A percentile compares a stretch with the other conserved stretches of the same genome.
These are phyloP conservation scores for Seiridium unicorne DNA, from an alignment of 2,329 filamentous ascomycete genomes.

Conservation along the genomic window DNA sequence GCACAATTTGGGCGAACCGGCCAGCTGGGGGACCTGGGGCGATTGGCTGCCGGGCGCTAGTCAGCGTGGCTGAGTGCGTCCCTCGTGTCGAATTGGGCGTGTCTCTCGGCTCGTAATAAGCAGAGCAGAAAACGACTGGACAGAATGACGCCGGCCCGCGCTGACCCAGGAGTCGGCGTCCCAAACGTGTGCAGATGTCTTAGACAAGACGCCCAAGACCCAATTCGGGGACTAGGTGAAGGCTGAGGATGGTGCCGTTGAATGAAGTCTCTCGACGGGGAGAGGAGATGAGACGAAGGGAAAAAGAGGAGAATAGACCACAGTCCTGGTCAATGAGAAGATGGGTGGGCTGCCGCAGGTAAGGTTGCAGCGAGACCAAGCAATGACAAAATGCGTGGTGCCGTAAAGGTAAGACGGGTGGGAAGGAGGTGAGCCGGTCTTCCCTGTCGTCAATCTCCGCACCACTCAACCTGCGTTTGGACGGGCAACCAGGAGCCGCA, in stretches of 20 bases:
- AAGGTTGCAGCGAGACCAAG: not conserved
- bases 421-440: not conserved
- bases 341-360: not conserved
- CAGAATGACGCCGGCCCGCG: constrained; percentile 2
- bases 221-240: not conserved
- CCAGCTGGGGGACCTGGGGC: not conserved
- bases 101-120: constrained; percentile 7
- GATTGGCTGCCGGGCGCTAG: constrained; percentile 8
- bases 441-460: constrained; percentile 7
- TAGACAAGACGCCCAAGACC: not conserved
- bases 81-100: constrained; percentile 9
- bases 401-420: not conserved
- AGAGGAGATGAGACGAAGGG: not conserved
- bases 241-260: not conserved
- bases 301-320: constrained; percentile 3
- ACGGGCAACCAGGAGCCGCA: not conserved
- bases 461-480: not conserved
- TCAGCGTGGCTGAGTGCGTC: constrained; percentile 13
- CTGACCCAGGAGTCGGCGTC: constrained; percentile 1
- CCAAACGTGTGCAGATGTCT: constrained; percentile 2
- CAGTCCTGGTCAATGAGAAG: not conserved
- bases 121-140: constrained; percentile 8
- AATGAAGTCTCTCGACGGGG: not conserved
- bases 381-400: not conserved
- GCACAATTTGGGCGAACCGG: not conserved